These are phyloP conservation scores for Xylaria sp. DNA, from an alignment of 2,329 filamentous ascomycete genomes.

Conservation along the genomic window DNA sequence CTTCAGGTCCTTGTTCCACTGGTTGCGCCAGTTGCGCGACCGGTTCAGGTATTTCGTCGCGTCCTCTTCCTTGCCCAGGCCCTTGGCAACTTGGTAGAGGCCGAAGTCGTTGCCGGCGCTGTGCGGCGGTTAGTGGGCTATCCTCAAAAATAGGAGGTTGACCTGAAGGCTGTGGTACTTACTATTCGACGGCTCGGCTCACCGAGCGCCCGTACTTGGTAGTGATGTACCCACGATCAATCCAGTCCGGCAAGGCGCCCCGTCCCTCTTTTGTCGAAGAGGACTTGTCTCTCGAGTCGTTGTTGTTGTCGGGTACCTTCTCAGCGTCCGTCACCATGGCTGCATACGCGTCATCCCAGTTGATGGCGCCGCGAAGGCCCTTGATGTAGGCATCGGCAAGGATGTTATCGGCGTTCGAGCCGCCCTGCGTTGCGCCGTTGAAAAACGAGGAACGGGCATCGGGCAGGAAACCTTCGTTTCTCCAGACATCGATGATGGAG, in stretches of 20 bases:
- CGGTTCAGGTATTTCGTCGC: slow-evolving; percentile 63
- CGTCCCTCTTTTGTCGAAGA: slow-evolving; percentile 69
- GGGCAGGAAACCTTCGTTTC: slow-evolving; percentile 65
- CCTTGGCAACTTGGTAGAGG: slow-evolving; percentile 65
- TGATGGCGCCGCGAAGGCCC: slow-evolving; percentile 61
- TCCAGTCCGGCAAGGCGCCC: slow-evolving; percentile 71
- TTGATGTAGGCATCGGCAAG: slow-evolving; percentile 74
- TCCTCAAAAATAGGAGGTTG: background rate
- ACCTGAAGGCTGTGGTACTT: slow-evolving; percentile 17
- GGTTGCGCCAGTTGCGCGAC: slow-evolving; percentile 71
- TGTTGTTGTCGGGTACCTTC: slow-evolving; percentile 60
- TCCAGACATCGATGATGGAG: slow-evolving; percentile 69
- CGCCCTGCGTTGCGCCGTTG: slow-evolving; percentile 71
- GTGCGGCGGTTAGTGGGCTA: background rate
- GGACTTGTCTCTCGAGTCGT: slow-evolving; percentile 58
- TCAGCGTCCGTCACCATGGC: slow-evolving; percentile 72
- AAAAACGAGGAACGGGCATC: slow-evolving; percentile 69
- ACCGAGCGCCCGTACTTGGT: slow-evolving; percentile 63
- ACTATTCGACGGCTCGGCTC: slow-evolving; percentile 68
- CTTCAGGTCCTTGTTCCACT: slow-evolving; percentile 64
- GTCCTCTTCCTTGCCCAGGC: slow-evolving; percentile 54
- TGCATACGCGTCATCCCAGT: slow-evolving; percentile 65
- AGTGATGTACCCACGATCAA: slow-evolving; percentile 66
- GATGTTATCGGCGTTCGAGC: slow-evolving; percentile 71
- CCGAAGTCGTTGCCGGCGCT: slow-evolving; percentile 68